Evolutionary conservation across 176 grass and related monocot genomes (phyloP), one percentile per base, ranked within the genome.

Genomic region (Echinochloa phyllopogon): DNA sequence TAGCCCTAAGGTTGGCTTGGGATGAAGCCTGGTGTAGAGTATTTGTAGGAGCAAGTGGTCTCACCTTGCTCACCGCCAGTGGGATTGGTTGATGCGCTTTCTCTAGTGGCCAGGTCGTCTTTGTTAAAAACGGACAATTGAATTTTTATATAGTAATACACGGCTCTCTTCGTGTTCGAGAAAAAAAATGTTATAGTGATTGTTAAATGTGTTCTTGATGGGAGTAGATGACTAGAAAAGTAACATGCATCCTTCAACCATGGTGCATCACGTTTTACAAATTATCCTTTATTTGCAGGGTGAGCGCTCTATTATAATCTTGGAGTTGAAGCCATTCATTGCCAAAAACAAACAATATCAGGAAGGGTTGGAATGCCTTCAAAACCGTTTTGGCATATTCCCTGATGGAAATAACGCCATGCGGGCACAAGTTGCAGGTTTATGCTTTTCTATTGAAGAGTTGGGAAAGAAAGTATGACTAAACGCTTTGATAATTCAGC

Each of bases 381-480:
- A 83, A 69, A 86, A 75, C 65, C 86, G 87, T 82, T 86, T 98
- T 47, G 93, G 91, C 40, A 95, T 89, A 84, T 88, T 95, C 53
- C 87, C 87, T 53, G 86, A 61, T 74, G 96, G 89, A 89, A 98
- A 91, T 51, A 94, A 87, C 87, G 86, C 81, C 69, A 89, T 90
- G 67, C 86, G 85, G 53, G 91, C 89, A 43, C 92, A 96, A 67
- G 80, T 93, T 25, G 61, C 87, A 45, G 96, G 93, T 72, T 74
- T 95, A 55, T 96, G 91, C 84, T 92, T 89, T 82, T 95, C 93
- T 63, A 87, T 92, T 2, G 91, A 96, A 88, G 96, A 99, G 65
- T 93, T 99, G 83, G 83, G 96, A 57, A 69, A 92, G 53, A 78
- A 50, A 74, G 96, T 99, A 87, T 62, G 87, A 63, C 63, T 69